Evolutionary conservation across 1,139 yeast genomes (phyloP).

Genomic region (Pneumocystis wakefieldiae): DNA sequence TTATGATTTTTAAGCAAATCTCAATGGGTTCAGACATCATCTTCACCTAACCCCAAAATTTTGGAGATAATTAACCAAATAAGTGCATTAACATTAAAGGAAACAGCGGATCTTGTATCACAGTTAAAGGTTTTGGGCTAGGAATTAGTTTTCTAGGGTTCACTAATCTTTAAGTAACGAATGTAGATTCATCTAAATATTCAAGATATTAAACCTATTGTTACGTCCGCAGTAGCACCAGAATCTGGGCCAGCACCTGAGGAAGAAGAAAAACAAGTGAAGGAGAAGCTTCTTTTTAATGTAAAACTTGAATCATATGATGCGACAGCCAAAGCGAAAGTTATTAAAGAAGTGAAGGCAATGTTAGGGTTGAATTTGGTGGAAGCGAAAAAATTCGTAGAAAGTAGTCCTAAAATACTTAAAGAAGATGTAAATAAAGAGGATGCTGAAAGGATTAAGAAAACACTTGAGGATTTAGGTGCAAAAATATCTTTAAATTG

Average conservation of each 20-base stretch:
- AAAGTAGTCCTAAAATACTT: conserved; percentile 72
- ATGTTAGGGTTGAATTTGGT: conserved; percentile 84
- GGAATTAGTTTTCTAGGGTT: not conserved
- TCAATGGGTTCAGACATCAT: not conserved
- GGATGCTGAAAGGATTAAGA: conserved; percentile 83
- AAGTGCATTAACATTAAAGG: conserved; percentile 73
- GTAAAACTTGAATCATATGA: conserved; percentile 88
- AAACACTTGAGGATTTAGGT: conserved; percentile 84
- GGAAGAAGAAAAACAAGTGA: conserved; percentile 64
- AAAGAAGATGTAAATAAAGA: conserved; percentile 78
- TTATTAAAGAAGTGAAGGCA: conserved; percentile 90
- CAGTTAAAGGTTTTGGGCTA: conserved; percentile 45
- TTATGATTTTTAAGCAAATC: not conserved
- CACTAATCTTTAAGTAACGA: not conserved
- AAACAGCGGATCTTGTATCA: conserved; percentile 68
- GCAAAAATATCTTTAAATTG: conserved; percentile 84
- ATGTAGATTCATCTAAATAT: conserved; percentile 57
- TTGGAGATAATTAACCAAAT: conserved; percentile 77
- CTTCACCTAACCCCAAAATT: conserved; percentile 49
- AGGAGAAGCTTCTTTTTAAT: conserved; percentile 83
- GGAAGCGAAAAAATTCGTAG: conserved; percentile 95
- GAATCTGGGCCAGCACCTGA: conserved; percentile 58
- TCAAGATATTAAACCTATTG: conserved; percentile 57
- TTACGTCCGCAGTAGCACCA: conserved; percentile 60
- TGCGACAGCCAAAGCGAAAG: conserved; percentile 89